Percentiles rank a stretch among this genome's conserved stretches.
Evolutionary conservation across 2,329 filamentous ascomycete genomes (phyloP).

Genomic region (Pseudogymnoascus pannorum): DNA sequence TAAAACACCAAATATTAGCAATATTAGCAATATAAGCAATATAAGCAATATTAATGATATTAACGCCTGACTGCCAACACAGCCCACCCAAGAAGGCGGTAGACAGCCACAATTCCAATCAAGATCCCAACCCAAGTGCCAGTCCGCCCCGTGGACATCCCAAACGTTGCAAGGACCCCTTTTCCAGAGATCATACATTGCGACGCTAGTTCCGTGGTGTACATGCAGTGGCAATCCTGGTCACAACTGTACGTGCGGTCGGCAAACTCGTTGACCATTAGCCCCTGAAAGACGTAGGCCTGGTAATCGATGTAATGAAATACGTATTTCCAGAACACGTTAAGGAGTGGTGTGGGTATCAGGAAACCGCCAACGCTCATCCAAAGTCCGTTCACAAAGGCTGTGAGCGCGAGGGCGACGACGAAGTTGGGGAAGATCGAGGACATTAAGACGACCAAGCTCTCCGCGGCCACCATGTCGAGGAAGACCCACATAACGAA

Average conservation of each 20-base stretch:
- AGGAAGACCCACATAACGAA: slow-evolving; percentile 83
- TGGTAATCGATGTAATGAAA: slow-evolving; percentile 90
- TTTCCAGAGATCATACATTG: slow-evolving; percentile 65
- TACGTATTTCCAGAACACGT: slow-evolving; percentile 78
- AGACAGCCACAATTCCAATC: slow-evolving; percentile 66
- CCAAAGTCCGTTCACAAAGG: slow-evolving; percentile 84
- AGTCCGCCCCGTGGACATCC: slow-evolving; percentile 54
- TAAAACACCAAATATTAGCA: neutral
- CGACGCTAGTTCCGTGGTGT: slow-evolving; percentile 50
- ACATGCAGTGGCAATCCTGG: slow-evolving; percentile 55
- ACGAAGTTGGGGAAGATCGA: slow-evolving; percentile 73
- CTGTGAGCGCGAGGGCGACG: slow-evolving; percentile 67
- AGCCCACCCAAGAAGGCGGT: slow-evolving; percentile 61
- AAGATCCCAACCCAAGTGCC: slow-evolving; percentile 71
- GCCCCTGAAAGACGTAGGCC: slow-evolving; percentile 78
- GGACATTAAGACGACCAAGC: slow-evolving; percentile 69
- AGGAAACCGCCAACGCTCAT: slow-evolving; percentile 82
- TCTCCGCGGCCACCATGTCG: slow-evolving; percentile 76
- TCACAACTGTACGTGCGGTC: slow-evolving; percentile 57
- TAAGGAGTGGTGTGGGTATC: slow-evolving; percentile 63
- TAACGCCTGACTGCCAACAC: slow-evolving; percentile 39
- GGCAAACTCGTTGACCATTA: slow-evolving; percentile 87
- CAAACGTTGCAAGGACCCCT: slow-evolving; percentile 63
- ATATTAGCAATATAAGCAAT: neutral
- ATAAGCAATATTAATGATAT: neutral